Evolutionary conservation across 257 asterid species (phyloP).

Genomic region (Primulina tabacum): DNA sequence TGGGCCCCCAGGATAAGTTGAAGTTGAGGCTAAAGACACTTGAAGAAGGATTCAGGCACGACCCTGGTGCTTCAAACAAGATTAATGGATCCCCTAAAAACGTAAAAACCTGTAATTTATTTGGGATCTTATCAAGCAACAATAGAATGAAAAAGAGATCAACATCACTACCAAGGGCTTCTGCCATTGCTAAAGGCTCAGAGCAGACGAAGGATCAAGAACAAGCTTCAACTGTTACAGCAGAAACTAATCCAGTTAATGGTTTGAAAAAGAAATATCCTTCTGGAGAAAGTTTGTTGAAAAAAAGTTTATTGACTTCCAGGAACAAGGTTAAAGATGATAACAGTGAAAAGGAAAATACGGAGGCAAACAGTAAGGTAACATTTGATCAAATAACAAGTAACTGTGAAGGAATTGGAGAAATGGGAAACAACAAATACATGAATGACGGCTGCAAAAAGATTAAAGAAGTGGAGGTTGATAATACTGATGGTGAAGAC

Average conservation of each 20-base stretch:
- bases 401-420: constrained; percentile 27
- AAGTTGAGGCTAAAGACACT: constrained; percentile 79
- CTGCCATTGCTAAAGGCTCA: constrained; percentile 37
- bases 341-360: constrained; percentile 61
- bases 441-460: constrained; percentile 29
- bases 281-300: constrained; percentile 39
- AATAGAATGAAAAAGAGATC: constrained; percentile 52
- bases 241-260: constrained; percentile 28
- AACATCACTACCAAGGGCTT: constrained; percentile 63
- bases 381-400: constrained; percentile 19
- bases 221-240: constrained; percentile 16
- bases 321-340: constrained; percentile 42
- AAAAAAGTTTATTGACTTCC: constrained; percentile 62
- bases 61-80: constrained; percentile 29
- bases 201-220: constrained; percentile 30
- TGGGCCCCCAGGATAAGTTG: constrained; percentile 64
- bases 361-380: constrained; percentile 39
- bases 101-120: constrained; percentile 46
- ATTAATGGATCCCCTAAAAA: constrained; percentile 43
- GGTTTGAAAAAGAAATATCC: constrained; percentile 33
- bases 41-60: constrained; percentile 64
- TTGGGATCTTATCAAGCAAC: constrained; percentile 62
- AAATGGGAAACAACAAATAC: constrained; percentile 29
- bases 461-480: constrained; percentile 27
- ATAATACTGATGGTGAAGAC: constrained; percentile 41